Evolutionary conservation across 1,139 yeast species (phyloP).

Genomic region (Hyphopichia fennica): DNA sequence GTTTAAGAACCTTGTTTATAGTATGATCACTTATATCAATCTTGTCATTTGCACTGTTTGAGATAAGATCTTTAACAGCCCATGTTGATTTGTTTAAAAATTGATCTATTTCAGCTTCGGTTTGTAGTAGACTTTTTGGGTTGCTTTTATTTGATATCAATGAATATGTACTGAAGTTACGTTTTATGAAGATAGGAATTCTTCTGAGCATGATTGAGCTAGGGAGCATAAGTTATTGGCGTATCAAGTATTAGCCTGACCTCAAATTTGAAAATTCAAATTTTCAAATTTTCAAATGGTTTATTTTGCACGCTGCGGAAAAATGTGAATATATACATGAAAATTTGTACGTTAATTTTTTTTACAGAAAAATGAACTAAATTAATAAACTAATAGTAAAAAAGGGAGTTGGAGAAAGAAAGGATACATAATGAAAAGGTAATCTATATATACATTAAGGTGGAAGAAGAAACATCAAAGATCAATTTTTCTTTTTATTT

Average conservation of each 20-base stretch:
- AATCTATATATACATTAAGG: neutral
- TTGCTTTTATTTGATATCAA: neutral
- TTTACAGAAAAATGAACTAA: slow-evolving; percentile 1
- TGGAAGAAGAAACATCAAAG: slow-evolving; percentile 1
- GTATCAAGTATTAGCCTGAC: too few species aligned
- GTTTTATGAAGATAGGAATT: too few species aligned
- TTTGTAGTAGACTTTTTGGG: neutral
- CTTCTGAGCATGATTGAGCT: too few species aligned
- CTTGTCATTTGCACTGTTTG: slow-evolving; percentile 10
- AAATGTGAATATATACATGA: too few species aligned
- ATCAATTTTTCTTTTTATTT: slow-evolving; percentile 14
- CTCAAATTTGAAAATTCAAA: too few species aligned
- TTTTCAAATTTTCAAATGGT: too few species aligned
- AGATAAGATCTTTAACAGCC: slow-evolving; percentile 23
- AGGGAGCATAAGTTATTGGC: too few species aligned
- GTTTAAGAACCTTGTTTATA: slow-evolving; percentile 32
- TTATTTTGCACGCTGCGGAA: too few species aligned
- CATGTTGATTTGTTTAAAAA: slow-evolving; percentile 25
- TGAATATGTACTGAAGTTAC: neutral
- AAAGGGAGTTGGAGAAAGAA: neutral
- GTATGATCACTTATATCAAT: slow-evolving; percentile 16
- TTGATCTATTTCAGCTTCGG: slow-evolving; percentile 7
- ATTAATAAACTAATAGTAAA: slow-evolving; percentile 1
- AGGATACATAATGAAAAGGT: neutral
- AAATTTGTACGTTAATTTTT: too few species aligned